Evolutionary conservation across 2,329 filamentous ascomycete genomes (phyloP).

Genomic region (Corinectria fuckeliana): DNA sequence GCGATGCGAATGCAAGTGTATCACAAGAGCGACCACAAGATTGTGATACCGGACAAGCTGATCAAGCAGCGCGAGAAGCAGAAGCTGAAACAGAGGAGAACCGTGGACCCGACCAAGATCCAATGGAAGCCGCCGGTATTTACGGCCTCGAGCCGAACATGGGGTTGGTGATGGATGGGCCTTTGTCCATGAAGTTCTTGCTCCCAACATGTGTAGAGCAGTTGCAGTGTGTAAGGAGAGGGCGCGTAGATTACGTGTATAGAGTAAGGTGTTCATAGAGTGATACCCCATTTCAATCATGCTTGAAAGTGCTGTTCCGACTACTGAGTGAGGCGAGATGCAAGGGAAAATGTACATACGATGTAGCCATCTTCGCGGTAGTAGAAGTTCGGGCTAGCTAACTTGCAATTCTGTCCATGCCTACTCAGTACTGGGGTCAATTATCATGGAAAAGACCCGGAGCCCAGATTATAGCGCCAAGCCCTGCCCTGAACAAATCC

Average conservation of each 20-base stretch:
- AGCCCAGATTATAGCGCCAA: neutral
- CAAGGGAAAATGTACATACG: no score
- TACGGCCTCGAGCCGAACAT: conserved; percentile 85
- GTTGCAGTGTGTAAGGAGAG: no score
- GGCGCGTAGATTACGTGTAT: neutral
- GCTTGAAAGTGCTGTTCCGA: neutral
- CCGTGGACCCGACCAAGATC: conserved; percentile 79
- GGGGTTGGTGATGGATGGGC: conserved; percentile 79
- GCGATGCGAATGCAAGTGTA: conserved; percentile 95
- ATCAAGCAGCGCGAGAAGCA: conserved; percentile 81
- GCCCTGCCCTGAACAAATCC: neutral
- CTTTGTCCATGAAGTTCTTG: neutral
- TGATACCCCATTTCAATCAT: conserved; percentile 28
- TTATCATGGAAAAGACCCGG: neutral
- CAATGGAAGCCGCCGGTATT: conserved; percentile 98
- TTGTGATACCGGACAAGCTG: conserved; percentile 86
- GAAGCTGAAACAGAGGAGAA: conserved; percentile 76
- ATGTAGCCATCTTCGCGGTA: no score
- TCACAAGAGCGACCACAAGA: conserved; percentile 94
- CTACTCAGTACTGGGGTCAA: no score
- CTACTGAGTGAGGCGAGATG: neutral
- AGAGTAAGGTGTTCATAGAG: conserved; percentile 4
- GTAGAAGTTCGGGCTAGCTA: no score
- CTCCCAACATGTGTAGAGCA: no score
- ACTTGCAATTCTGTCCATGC: no score